Evolutionary conservation across 2,329 filamentous ascomycete species (phyloP), one percentile per base, ranked within the genome.

Genomic region (Fusarium clavum): DNA sequence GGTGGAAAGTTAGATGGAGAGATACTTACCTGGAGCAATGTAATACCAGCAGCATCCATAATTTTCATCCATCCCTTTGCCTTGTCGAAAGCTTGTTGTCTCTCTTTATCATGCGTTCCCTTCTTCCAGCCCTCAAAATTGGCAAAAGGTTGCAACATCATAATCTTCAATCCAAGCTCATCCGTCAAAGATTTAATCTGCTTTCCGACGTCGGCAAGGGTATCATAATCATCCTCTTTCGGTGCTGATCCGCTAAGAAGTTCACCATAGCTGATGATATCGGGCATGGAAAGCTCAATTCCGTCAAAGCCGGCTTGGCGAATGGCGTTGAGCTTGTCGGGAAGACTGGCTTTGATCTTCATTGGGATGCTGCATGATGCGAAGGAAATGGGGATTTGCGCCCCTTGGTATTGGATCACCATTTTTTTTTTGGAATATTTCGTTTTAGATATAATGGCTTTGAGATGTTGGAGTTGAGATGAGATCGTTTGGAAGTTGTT

Each of bases 111-210:
- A 0, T 83, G 47, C 2, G 58, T 25, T 0, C 44, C 88, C 43
- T 83, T 81, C 1, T 84, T 81, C 91, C 92, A 94, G 2, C 92
- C 92, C 73, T 94, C 92, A 61, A 93, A 94, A 72, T 94, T 92
- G 18, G 88, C 82, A 73, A 94, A 94, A 0, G 92, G 91, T 73
- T 94, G 92, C 8, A 94, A 79, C 82, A 94, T 91, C 77, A 94
- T 84, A 59, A 94, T 85, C 38, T 84, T 81, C 2, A 94, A 79
- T 0, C 81, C 79, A 34, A 88, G 81, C 13, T 85, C 81, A 27
- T 85, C 80, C 51, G 87, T 89, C 48, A 91, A 77, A 0, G 80
- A 79, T 54, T 83, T 85, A 52, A 93, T 85, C 41, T 87, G 81
- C 18, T 75, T 75, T 0, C 86, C 89, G 1, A 90, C 85, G 3